phyloP scores from a whole-genome alignment of 2,329 filamentous ascomycete species.

The Aspergillus fructus region DNA sequence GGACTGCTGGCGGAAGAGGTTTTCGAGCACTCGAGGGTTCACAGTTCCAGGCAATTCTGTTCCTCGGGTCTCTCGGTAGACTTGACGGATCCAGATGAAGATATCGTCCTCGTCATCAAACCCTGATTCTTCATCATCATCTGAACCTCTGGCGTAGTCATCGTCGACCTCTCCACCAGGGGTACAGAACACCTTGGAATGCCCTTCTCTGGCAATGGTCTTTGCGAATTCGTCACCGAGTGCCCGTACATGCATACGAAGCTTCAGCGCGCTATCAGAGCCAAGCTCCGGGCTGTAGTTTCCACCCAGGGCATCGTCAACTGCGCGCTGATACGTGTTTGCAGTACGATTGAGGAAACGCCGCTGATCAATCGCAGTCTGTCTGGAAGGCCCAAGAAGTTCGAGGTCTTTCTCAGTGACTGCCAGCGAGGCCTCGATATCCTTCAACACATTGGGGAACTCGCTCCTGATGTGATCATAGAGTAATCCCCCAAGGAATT shows the following conservation, averaged over 20 bases:
- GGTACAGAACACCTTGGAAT: slow-evolving; percentile 13
- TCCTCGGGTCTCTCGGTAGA: slow-evolving; percentile 20
- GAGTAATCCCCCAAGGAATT: slow-evolving; percentile 17
- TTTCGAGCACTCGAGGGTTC: slow-evolving; percentile 19
- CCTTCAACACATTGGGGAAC: slow-evolving; percentile 17
- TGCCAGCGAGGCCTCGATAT: slow-evolving; percentile 13
- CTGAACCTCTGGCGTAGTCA: background rate
- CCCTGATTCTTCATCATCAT: too few species aligned
- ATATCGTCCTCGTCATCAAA: slow-evolving; percentile 6
- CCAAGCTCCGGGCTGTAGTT: slow-evolving; percentile 12
- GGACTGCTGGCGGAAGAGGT: slow-evolving; percentile 21
- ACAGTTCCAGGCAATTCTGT: slow-evolving; percentile 22
- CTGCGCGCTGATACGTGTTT: slow-evolving; percentile 13
- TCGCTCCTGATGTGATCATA: slow-evolving; percentile 25
- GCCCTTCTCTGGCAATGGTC: slow-evolving; percentile 7
- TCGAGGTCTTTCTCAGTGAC: slow-evolving; percentile 25
- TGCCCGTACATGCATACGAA: slow-evolving; percentile 18
- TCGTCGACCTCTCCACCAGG: background rate
- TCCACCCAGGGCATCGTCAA: slow-evolving; percentile 16
- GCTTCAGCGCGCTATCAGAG: slow-evolving; percentile 12
- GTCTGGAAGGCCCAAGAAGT: slow-evolving; percentile 16
- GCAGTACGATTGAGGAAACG: slow-evolving; percentile 17
- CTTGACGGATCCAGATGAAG: slow-evolving; percentile 17
- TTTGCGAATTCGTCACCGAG: slow-evolving; percentile 15
- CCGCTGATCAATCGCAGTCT: slow-evolving; percentile 17